Conservation (phyloP, 148 eudicot species). For the Nepenthes gracilis region DNA sequence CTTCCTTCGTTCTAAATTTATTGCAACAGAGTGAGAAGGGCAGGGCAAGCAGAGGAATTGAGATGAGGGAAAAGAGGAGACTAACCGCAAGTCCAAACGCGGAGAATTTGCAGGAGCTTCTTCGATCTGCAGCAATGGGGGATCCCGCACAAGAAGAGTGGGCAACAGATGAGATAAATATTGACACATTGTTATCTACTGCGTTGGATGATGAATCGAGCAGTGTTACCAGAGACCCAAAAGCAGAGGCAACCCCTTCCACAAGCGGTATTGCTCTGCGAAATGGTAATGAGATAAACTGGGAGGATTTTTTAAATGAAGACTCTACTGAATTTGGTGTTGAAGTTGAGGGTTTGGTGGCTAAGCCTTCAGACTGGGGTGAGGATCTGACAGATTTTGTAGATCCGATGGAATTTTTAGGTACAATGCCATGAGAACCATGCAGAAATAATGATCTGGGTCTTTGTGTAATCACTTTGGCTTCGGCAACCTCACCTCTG, state of each 20-base stretch:
- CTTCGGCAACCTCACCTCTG: too few species aligned
- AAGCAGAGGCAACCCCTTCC: slow-evolving; percentile 9
- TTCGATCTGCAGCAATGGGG: slow-evolving; percentile 17
- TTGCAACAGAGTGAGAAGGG: slow-evolving; percentile 15
- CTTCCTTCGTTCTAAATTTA: slow-evolving; percentile 45
- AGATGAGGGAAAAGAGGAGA: slow-evolving; percentile 55
- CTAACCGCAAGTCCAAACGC: slow-evolving; percentile 38
- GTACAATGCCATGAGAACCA: not conserved
- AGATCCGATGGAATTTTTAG: slow-evolving; percentile 41
- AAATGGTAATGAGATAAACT: slow-evolving; percentile 16
- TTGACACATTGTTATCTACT: slow-evolving; percentile 35
- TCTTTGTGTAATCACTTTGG: too few species aligned
- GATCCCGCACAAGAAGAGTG: slow-evolving; percentile 16
- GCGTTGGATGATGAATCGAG: slow-evolving; percentile 39
- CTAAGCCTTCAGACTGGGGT: slow-evolving; percentile 43
- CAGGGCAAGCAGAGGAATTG: slow-evolving; percentile 15
- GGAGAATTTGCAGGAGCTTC: slow-evolving; percentile 35
- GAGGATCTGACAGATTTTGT: slow-evolving; percentile 53
- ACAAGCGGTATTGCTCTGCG: not conserved
- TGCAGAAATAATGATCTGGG: too few species aligned
- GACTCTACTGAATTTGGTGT: slow-evolving; percentile 19
- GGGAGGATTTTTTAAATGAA: slow-evolving; percentile 51
- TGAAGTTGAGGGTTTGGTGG: slow-evolving; percentile 40
- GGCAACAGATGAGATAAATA: slow-evolving; percentile 16
- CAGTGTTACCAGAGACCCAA: slow-evolving; percentile 22